Evolutionary conservation across 176 grass and related monocot genomes (phyloP).

Genomic region (Tuctoria greenei): DNA sequence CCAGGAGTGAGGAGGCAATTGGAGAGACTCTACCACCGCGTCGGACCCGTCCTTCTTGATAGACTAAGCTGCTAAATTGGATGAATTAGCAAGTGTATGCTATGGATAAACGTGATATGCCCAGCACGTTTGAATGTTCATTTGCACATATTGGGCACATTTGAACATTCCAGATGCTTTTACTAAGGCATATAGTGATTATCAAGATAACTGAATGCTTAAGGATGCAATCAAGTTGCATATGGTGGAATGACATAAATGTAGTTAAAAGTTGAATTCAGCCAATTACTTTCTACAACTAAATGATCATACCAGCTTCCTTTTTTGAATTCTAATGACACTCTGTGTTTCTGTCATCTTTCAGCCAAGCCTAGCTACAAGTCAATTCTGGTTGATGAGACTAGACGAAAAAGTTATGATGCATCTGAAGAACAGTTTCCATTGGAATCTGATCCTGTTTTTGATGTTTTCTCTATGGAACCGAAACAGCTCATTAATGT

Average conservation of each 20-base stretch:
- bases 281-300: conserved; percentile 14
- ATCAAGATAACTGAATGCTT: conserved; percentile 9
- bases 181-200: neutral
- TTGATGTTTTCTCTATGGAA: conserved; percentile 53
- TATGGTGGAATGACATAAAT: conserved; percentile 13
- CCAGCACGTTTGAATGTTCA: neutral
- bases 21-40: too few species aligned
- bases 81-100: conserved; percentile 8
- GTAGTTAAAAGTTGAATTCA: neutral
- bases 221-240: conserved; percentile 5
- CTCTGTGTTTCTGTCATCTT: conserved; percentile 34
- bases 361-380: conserved; percentile 62
- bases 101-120: neutral
- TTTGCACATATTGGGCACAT: neutral
- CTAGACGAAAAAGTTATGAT: conserved; percentile 79
- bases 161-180: neutral
- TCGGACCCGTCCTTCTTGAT: neutral
- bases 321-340: conserved; percentile 15
- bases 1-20: too few species aligned
- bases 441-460: conserved; percentile 54
- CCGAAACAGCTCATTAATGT: conserved; percentile 69
- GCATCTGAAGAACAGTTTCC: conserved; percentile 50
- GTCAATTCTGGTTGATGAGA: conserved; percentile 77
- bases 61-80: neutral
- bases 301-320: neutral